phyloP scores from a whole-genome alignment of 2,329 filamentous ascomycete species.

The Penicillium sclerotiorum region DNA sequence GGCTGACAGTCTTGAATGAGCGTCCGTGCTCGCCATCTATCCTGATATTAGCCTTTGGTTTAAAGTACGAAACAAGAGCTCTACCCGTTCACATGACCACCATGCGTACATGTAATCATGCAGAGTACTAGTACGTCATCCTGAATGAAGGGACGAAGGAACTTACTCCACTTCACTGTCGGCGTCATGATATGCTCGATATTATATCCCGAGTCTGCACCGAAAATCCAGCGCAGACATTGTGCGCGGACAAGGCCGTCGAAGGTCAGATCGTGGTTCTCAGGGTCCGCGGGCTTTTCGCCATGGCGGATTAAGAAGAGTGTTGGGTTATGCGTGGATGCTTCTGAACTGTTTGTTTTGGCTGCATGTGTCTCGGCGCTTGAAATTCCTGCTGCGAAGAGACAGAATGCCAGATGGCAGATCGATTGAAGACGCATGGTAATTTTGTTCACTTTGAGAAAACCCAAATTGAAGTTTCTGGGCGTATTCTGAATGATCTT shows the following conservation, averaged over 20 bases:
- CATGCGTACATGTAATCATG: no score
- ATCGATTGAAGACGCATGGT: background rate
- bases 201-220: slow-evolving; percentile 24
- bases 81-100: no score
- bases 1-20: slow-evolving; percentile 28
- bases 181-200: slow-evolving; percentile 35
- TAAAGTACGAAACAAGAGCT: no score
- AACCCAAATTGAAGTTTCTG: background rate
- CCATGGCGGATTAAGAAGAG: slow-evolving; percentile 36
- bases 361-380: background rate
- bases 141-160: no score
- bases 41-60: slow-evolving; percentile 1
- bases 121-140: no score
- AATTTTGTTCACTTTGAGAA: no score
- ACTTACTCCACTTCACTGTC: slow-evolving; percentile 24
- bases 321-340: slow-evolving; percentile 23
- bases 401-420: background rate
- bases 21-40: slow-evolving; percentile 23
- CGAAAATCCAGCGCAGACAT: slow-evolving; percentile 33
- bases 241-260: slow-evolving; percentile 31
- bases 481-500: no score
- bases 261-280: slow-evolving; percentile 26
- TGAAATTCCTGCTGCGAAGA: background rate
- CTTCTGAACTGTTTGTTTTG: background rate
- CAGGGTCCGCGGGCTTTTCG: slow-evolving; percentile 28